Base-by-base conservation (phyloP, 768 basidiomycete genomes). In the Boletales sp. region DNA sequence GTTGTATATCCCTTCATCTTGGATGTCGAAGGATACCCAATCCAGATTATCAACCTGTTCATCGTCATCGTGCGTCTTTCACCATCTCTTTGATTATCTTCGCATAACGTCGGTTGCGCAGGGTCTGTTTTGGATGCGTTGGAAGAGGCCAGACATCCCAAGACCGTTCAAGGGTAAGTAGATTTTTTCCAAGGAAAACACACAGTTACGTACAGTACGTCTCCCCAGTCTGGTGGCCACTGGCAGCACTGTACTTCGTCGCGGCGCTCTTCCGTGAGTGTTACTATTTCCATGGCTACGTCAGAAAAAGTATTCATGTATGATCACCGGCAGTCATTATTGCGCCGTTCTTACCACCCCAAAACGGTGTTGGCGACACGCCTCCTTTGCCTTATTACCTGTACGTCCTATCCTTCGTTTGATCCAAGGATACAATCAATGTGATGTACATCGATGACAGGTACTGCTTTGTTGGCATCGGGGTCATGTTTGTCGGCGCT, bases 1-100 rank as follows among this genome's bases (percentile, higher is more conserved):
- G 73, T 82, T 8, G 82, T 71, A 0, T 83, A 83, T 58, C 80
- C 81, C 0, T 84, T 83, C 52, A 83, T 83, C 46, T 68, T 84
- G 4, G 80, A 83, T 47, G 71, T 83, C 11, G 73, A 80, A 49
- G 65, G 63, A 30, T 67, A 69, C 43, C 83, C 82, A 1, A 51
- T 36, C 27, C 81, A 82, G 48, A 79, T 83, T 21, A 75, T 84
- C 57, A 77, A 78, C 51, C 59, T 83, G 5, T 80, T 82, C 57
- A 72, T 83, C 41, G 71, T 82, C 32, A 32, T 76, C 15, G 81
- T 81, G 51, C n/a, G 77, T 66, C 6, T 9, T 1, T 11, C 35
- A 44, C 40, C 3, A 5, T 36, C 21, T 4, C 8, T 58, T 74
- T 35, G 77, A 65, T 19, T 12, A 11, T 13, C 12, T 5, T 55